Base-by-base conservation (phyloP, 805 yeast genomes). In the Millerozyma miso region DNA sequence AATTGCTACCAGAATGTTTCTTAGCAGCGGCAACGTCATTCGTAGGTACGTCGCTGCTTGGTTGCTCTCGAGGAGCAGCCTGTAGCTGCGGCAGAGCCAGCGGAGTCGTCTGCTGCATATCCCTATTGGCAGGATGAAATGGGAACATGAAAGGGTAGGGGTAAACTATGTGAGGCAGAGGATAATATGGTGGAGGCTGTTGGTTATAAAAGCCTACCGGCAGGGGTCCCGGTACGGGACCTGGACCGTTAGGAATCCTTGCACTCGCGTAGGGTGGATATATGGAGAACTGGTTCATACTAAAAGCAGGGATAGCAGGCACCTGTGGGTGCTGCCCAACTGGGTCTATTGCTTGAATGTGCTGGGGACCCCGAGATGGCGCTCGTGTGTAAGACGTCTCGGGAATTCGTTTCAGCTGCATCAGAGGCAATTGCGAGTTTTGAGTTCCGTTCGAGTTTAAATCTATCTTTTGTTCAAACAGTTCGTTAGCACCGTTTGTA, bases 181-280 rank as follows among this genome's bases (percentile, higher is more conserved):
- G 41, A 10, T 35, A 39, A 16, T 26, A 17, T 16, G n/a, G 33
- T n/a, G 39, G 39, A 16, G 12, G 39, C 26, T 13, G 39, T 31
- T 38, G 19, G 31, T 43, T 38, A 16, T 38, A 33, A 31, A 41
- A 38, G n/a, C 43, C 43, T 18, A 54, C 50, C 17, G 71, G 69
- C 3, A 71, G 67, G 3, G 74, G 73, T 1, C 71, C 71, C 0
- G 73, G 73, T 10, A 66, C 52, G 1, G 73, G 72, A 2, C 72
- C 73, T 0, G 73, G 73, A 2, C 71, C 72, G 49, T 67, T 65
- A 18, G 72, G 72, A 12, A 65, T 46, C 32, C 71, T 55, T 10
- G 49, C 51, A 3, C 71, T 68, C 20, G 55, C 52, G 42, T 63
- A 65, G 1, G 69, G 71, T 1, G 71, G 70, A 38, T 55, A 59